Base-by-base conservation (phyloP, 148 eudicot genomes). In the Amaranthus cruentus region DNA sequence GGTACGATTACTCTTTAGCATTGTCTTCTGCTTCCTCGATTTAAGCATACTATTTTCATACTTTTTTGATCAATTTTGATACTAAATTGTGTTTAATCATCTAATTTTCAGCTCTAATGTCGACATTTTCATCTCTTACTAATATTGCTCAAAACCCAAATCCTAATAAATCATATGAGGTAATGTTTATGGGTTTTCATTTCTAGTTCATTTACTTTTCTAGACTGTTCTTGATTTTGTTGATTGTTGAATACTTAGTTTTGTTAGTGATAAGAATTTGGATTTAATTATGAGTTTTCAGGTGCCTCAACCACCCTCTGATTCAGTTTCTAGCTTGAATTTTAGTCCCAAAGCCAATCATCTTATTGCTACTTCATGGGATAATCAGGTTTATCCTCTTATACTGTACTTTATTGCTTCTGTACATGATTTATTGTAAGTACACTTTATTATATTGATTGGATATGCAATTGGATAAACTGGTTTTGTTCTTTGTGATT, bases 261-360 rank as follows among this genome's bases (percentile, higher is more conserved):
- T 21, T 7, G 9, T 73, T 48, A n/a, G 4, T 71, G 50, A 65
- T 72, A 46, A 57, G 5, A 58, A 15, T 55, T 61, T 62, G 49
- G 67, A 62, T 72, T 66, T 9, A n/a, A 15, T 54, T 4, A 55
- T 63, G 55, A 10, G 38, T 10, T 12, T 63, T 9, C 78, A 90
- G 96, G 87, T 93, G 70, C 64, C 75, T 21, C 89, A 85, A 68
- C 87, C 96, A 63, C 94, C 94, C 0, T 73, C 69, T 73, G 98
- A 93, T 82, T 85, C 93, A 50, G 81, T 93, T 4, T 90, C 96
- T 51, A 93, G 98, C 83, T 85, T 93, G 55, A 52, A 76, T 65
- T 94, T 94, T 73, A 94, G 97, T 81, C 96, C 98, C 12, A 91
- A 91, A 85, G 97, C 97, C n/a, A 91, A 94, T 83, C 81, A 70